A percentile compares a stretch with the other conserved stretches of the same genome.
These are phyloP conservation scores for Mycena amicta DNA, from an alignment of 768 basidiomycete species.

Conservation along the genomic window DNA sequence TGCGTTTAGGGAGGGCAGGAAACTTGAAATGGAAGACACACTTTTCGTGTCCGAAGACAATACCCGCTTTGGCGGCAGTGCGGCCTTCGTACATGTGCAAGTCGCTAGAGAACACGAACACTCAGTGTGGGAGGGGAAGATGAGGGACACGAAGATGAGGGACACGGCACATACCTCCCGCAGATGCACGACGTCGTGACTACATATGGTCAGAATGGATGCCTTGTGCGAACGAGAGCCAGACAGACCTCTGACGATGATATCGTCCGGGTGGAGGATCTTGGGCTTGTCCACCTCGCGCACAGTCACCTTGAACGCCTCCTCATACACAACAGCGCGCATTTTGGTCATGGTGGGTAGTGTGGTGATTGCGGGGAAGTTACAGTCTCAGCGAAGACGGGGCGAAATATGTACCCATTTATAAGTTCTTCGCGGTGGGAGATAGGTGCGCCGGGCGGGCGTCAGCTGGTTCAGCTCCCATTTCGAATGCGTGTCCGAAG, in stretches of 20 bases:
- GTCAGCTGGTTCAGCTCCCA: not conserved
- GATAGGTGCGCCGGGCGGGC: not conserved
- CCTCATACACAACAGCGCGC: slow-evolving; percentile 59
- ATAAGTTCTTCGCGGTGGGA: not conserved
- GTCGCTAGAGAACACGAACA: slow-evolving; percentile 36
- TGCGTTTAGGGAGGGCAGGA: slow-evolving; percentile 34
- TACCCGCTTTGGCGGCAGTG: slow-evolving; percentile 50
- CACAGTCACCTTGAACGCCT: slow-evolving; percentile 49
- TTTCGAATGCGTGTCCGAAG: not conserved
- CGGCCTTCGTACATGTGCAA: slow-evolving; percentile 62
- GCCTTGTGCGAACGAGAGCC: not conserved
- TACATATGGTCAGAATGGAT: too few relatives aligned
- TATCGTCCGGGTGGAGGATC: slow-evolving; percentile 54
- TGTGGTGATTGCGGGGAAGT: not conserved
- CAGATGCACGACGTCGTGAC: slow-evolving; percentile 38
- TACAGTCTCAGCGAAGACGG: not conserved
- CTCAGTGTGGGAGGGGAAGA: not conserved
- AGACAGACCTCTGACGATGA: slow-evolving; percentile 47
- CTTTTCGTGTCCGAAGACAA: slow-evolving; percentile 61
- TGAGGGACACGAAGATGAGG: not conserved
- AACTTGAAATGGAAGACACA: slow-evolving; percentile 30
- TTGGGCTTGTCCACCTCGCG: slow-evolving; percentile 49
- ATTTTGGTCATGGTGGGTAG: slow-evolving; percentile 21
- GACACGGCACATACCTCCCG: slow-evolving; percentile 48
- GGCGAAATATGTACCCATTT: not conserved